Conservation (phyloP, 2,329 filamentous ascomycete species). For the Penicillium nordicum region DNA sequence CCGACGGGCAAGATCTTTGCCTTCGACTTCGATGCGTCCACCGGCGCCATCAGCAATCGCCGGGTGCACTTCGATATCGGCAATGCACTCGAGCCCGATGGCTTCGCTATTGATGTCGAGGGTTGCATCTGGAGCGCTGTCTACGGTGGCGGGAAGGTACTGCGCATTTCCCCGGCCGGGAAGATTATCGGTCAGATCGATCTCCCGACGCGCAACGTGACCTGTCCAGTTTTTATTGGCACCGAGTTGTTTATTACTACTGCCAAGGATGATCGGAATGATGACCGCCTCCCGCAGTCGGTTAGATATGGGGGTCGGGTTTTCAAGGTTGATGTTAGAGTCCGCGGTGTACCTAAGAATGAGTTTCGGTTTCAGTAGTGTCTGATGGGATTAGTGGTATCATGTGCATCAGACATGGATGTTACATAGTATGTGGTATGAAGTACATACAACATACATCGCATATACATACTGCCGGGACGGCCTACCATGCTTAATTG, state of each 20-base stretch:
- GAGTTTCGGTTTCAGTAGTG: conserved; percentile 55
- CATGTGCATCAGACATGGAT: background rate
- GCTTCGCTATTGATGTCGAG: conserved; percentile 76
- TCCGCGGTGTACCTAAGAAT: conserved; percentile 61
- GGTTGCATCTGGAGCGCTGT: conserved; percentile 87
- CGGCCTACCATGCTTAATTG: background rate
- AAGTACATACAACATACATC: background rate
- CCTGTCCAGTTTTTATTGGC: conserved; percentile 77
- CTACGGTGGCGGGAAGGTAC: conserved; percentile 72
- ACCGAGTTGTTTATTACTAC: conserved; percentile 74
- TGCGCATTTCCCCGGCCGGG: conserved; percentile 69
- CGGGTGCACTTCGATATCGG: conserved; percentile 70
- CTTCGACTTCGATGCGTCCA: conserved; percentile 67
- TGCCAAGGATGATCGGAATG: conserved; percentile 65
- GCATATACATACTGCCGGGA: background rate
- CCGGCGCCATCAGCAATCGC: conserved; percentile 64
- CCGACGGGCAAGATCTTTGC: conserved; percentile 66
- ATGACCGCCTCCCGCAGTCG: conserved; percentile 57
- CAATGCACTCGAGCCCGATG: conserved; percentile 67
- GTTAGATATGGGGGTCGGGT: conserved; percentile 65
- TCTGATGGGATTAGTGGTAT: background rate
- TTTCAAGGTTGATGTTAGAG: conserved; percentile 74
- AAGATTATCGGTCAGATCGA: conserved; percentile 69
- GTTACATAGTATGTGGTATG: background rate
- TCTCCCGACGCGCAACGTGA: conserved; percentile 74